Percentiles rank a stretch among this genome's conserved stretches.
These are phyloP conservation scores for Nymphaea colorata DNA, from an alignment of 164 flowering plant genomes.

Conservation along the genomic window DNA sequence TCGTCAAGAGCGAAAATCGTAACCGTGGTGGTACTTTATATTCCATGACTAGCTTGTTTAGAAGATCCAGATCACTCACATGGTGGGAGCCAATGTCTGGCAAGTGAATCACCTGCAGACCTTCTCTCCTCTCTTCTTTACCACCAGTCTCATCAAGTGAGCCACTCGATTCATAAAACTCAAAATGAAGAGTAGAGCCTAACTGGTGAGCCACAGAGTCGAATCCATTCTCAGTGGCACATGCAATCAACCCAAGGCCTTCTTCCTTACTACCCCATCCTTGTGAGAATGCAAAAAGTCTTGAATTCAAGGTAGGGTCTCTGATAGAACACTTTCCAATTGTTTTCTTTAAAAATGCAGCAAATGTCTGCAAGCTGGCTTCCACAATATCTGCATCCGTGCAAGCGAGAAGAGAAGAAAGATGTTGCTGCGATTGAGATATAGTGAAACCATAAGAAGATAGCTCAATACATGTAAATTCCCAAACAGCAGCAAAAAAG, in stretches of 20 bases:
- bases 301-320: constrained; percentile 56
- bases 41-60: constrained; percentile 51
- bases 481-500: background rate
- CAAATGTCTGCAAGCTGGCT: constrained; percentile 80
- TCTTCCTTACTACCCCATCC: constrained; percentile 98
- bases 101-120: constrained; percentile 73
- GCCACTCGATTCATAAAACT: constrained; percentile 52
- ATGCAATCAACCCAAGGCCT: constrained; percentile 82
- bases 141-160: constrained; percentile 18
- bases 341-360: constrained; percentile 75
- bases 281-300: constrained; percentile 78
- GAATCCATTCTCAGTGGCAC: constrained; percentile 45
- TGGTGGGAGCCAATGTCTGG: constrained; percentile 28
- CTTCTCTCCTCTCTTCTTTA: constrained; percentile 22
- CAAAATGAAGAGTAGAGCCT: constrained; percentile 87
- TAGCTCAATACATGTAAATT: background rate
- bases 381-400: constrained; percentile 86
- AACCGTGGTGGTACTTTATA: constrained; percentile 57
- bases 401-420: constrained; percentile 75
- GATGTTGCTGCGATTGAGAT: constrained; percentile 58
- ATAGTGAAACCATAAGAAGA: constrained; percentile 1
- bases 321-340: constrained; percentile 57
- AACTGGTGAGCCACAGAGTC: constrained; percentile 45
- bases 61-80: constrained; percentile 68
- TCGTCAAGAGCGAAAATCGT: constrained; percentile 74